Evolutionary conservation across 805 yeast genomes (phyloP).

Genomic region (Cyberlindnera veronae): DNA sequence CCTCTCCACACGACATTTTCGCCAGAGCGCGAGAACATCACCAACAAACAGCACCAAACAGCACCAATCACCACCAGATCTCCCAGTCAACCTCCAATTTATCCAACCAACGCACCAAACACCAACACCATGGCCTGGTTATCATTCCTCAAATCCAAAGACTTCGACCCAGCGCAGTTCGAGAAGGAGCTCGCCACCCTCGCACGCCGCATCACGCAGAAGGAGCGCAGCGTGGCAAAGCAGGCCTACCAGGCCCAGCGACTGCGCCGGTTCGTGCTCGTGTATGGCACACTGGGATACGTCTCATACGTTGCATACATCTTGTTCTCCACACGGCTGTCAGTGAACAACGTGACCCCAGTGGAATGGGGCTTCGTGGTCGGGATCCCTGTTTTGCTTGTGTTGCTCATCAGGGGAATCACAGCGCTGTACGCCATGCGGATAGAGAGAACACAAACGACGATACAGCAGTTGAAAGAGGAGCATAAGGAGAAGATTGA

Average conservation of each 20-base stretch:
- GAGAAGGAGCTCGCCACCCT: conserved; percentile 41
- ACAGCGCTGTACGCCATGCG: conserved; percentile 6
- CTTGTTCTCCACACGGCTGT: conserved; percentile 1
- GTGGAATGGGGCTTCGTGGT: conserved; percentile 1
- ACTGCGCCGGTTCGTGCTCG: conserved; percentile 4
- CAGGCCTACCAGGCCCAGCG: conserved; percentile 9
- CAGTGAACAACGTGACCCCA: not conserved
- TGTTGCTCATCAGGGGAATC: not conserved
- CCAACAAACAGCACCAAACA: too few species aligned
- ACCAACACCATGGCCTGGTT: conserved; percentile 22
- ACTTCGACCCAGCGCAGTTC: conserved; percentile 40
- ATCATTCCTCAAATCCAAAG: conserved; percentile 27
- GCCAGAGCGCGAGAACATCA: too few species aligned
- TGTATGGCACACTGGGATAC: conserved; percentile 17
- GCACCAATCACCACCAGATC: too few species aligned
- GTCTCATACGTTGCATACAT: not conserved
- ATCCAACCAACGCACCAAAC: not conserved
- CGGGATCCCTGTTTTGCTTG: conserved; percentile 6
- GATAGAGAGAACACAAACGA: conserved; percentile 7
- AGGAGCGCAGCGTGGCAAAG: conserved; percentile 26
- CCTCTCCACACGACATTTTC: too few species aligned
- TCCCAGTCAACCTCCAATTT: too few species aligned
- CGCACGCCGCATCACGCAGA: conserved; percentile 33
- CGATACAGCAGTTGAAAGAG: conserved; percentile 35
- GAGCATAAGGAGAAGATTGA: conserved; percentile 55